These are phyloP conservation scores for Suillus bovinus DNA, from an alignment of 768 basidiomycete genomes.

Conservation along the genomic window DNA sequence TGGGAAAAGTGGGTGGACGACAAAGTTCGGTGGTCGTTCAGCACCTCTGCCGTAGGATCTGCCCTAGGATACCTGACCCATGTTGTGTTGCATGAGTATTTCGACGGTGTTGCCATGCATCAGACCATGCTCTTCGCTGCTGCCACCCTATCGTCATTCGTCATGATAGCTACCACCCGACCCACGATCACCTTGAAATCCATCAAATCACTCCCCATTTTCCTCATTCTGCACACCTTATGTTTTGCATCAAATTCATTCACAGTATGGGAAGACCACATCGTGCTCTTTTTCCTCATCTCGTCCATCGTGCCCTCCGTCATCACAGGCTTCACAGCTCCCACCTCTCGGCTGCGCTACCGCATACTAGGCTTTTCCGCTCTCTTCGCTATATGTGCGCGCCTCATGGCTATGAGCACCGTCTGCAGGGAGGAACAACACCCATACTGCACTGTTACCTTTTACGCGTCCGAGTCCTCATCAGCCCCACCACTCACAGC, in stretches of 20 bases:
- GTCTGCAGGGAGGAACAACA: constrained; percentile 95
- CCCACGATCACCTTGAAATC: constrained; percentile 28
- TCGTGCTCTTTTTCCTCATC: constrained; percentile 72
- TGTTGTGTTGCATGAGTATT: constrained; percentile 30
- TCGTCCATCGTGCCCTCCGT: constrained; percentile 63
- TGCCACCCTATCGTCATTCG: constrained; percentile 46
- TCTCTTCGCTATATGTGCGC: constrained; percentile 64
- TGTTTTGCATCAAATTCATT: constrained; percentile 93
- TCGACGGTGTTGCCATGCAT: constrained; percentile 50
- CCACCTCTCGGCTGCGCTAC: constrained; percentile 64
- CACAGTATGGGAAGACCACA: constrained; percentile 95
- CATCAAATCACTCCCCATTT: constrained; percentile 38
- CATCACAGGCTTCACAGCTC: constrained; percentile 64
- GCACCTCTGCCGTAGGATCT: constrained; percentile 38
- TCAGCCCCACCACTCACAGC: constrained; percentile 64
- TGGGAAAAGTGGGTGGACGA: constrained; percentile 46
- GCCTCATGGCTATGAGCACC: constrained; percentile 80
- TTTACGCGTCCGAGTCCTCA: constrained; percentile 73
- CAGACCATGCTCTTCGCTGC: constrained; percentile 53
- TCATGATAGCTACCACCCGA: constrained; percentile 43
- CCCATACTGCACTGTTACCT: constrained; percentile 86
- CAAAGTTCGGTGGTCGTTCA: constrained; percentile 33
- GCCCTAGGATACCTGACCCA: constrained; percentile 37
- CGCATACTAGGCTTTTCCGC: constrained; percentile 75
- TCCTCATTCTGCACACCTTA: constrained; percentile 67